phyloP scores from a whole-genome alignment of 1,284 basidiomycete genomes.

The Mycena citricolor region DNA sequence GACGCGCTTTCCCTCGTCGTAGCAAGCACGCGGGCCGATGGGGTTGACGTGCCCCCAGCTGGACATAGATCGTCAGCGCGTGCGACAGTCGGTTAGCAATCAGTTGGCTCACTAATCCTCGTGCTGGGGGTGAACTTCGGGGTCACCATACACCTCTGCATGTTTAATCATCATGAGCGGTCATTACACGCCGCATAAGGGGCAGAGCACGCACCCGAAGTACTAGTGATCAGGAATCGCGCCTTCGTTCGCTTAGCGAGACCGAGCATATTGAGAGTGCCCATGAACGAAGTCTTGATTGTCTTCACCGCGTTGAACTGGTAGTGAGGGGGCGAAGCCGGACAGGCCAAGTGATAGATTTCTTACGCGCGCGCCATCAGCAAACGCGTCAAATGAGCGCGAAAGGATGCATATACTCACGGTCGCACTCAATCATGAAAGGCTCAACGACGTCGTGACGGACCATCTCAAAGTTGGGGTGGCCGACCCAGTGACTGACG shows the following conservation, averaged over 20 bases:
- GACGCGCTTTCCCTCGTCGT: conserved; percentile 97
- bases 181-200: conserved; percentile 5
- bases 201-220: conserved; percentile 61
- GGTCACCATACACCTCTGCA: conserved; percentile 94
- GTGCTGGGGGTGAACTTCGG: conserved; percentile 93
- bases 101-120: conserved; percentile 80
- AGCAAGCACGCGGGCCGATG: conserved; percentile 95
- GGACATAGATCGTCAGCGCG: conserved; percentile 5
- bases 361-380: conserved; percentile 60
- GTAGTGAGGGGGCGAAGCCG: conserved; percentile 93
- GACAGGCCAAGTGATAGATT: conserved; percentile 96
- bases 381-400: conserved; percentile 2
- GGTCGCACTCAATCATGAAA: conserved; percentile 96
- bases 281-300: conserved; percentile 97
- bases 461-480: conserved; percentile 98
- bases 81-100: background rate
- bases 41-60: conserved; percentile 99
- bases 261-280: conserved; percentile 96
- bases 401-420: conserved; percentile 48
- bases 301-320: conserved; percentile 96
- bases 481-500: conserved; percentile 92
- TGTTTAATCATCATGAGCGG: no score
- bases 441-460: conserved; percentile 96
- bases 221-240: conserved; percentile 92
- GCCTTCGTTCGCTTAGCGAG: conserved; percentile 98